Evolutionary conservation across 345 rosid species (phyloP), one percentile per base, ranked within the genome.

Genomic region (Geranium rotundifolium): DNA sequence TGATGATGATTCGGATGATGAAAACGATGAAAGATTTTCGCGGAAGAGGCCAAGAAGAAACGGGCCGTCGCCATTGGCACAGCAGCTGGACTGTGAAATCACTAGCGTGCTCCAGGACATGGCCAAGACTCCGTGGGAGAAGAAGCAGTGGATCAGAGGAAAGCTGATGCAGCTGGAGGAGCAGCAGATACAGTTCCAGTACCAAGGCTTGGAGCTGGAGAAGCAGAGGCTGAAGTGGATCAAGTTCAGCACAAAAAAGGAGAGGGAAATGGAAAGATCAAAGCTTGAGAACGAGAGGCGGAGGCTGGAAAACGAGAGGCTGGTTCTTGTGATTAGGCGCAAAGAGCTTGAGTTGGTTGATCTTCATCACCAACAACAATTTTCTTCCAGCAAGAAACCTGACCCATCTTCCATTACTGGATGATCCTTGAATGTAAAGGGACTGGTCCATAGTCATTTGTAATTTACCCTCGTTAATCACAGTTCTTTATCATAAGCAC

Each of bases 151-250:
- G 91, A 64, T 88, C 78, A 88, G 60, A 75, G 57, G 63, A 68
- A 90, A 69, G 70, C 15, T 77, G 50, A 16, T 90, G 75, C 86
- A 88, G 70, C 19, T 90, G 12, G 97, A 95, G 65, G 91, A 90
- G 73, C 85, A 78, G 75, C 86, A 77, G 70, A 77, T 90, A 31
- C 80, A 72, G 68, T 86, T 79, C 65, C 86, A 78, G 58, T 67
- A 60, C 67, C 79, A 88, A 69, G 90, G 85, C 1, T 78, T 72
- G 20, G 88, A 86, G 76, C 83, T 95, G 7, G 99, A 95, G 82
- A 95, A 85, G 80, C 92, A 88, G 71, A 80, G 92, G 76, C 63
- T 90, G 52, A 95, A 95, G 70, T 95, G 99, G 99, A 72, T 90
- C 69, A 90, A 81, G 63, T 95, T 88, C 63, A 77, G 90, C 60